Percentiles rank a stretch among this genome's conserved stretches.
Evolutionary conservation across 2,329 filamentous ascomycete genomes (phyloP).

Genomic region (Colletotrichum liriopes): DNA sequence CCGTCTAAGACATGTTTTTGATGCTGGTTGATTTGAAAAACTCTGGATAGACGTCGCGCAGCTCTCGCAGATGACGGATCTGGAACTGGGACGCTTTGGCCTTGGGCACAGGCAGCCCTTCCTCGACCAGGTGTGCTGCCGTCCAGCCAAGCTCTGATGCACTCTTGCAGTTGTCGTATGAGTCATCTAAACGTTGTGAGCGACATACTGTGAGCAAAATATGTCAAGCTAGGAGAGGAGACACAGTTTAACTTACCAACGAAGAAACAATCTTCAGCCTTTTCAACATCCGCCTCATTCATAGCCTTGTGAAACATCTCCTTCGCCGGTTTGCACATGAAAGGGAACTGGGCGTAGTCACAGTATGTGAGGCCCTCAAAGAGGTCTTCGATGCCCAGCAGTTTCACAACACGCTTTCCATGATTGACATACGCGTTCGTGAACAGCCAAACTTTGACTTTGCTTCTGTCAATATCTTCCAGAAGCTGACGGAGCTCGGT

Average conservation of each 20-base stretch:
- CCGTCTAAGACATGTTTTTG: neutral
- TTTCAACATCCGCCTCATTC: slow-evolving; percentile 81
- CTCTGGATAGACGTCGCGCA: slow-evolving; percentile 84
- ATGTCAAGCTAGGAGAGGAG: no score
- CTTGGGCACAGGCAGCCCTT: slow-evolving; percentile 74
- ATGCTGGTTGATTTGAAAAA: slow-evolving; percentile 77
- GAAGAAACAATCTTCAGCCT: slow-evolving; percentile 85
- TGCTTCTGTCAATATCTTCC: slow-evolving; percentile 84
- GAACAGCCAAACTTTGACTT: slow-evolving; percentile 94
- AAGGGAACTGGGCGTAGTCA: slow-evolving; percentile 81
- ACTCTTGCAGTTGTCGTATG: slow-evolving; percentile 83
- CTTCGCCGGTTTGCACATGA: slow-evolving; percentile 89
- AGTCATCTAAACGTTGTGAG: slow-evolving; percentile 77
- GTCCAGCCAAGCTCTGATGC: slow-evolving; percentile 89
- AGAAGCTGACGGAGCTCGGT: slow-evolving; percentile 82
- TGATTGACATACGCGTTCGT: slow-evolving; percentile 97
- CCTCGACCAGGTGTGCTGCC: slow-evolving; percentile 87
- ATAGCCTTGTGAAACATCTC: slow-evolving; percentile 93
- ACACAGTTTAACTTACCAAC: slow-evolving; percentile 76
- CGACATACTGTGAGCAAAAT: neutral
- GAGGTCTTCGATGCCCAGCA: slow-evolving; percentile 88
- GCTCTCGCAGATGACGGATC: slow-evolving; percentile 81
- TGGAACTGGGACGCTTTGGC: slow-evolving; percentile 80
- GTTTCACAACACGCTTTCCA: slow-evolving; percentile 83
- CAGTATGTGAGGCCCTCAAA: slow-evolving; percentile 98